Evolutionary conservation across 768 basidiomycete genomes (phyloP), one percentile per base, ranked within the genome.

Genomic region (Termitomyces sp.): DNA sequence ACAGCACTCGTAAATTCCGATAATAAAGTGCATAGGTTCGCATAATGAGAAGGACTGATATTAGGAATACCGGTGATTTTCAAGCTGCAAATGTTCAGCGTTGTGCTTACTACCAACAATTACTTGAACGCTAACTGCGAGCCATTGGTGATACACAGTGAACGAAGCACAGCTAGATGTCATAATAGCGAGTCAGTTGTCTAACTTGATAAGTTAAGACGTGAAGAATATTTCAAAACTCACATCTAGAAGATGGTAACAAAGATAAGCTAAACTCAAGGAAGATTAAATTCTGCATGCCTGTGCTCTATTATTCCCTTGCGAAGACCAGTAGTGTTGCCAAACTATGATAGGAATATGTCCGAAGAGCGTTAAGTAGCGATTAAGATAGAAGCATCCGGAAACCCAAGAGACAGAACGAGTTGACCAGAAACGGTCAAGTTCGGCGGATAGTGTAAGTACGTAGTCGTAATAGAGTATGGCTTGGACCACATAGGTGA

Each of bases 401-500:
- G 69, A 71, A 9, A 59, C 69, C 69, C 69, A 72, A 19, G 69
- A 71, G 5, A 72, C 27, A 6, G 61, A 65, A 7, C 59, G 56
- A 44, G 64, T 58, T 9, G 46, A 60, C 81, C 82, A 84, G 64
- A 77, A 79, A 7, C 72, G 68, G 19, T 71, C 67, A 25, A 77
- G 62, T 64, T 84, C 82, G 10, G 61, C 57, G 2, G 64, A 54
- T 0, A 84, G 56, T 0, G 82, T 84, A 48, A 83, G 66, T 11
- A 72, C 23, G 54, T 78, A 81, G 62, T 84, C 82, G 50, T 81
- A 82, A 40, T 77, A 72, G 9, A 78, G 70, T 56, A 76, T 67
- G 4, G 65, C 76, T 78, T 28, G 1, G 39, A 21, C 9, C 39
- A 5, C 34, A 8, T 45, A 19, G 19, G 23, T 21, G 12, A 40